Evolutionary conservation across 2,329 filamentous ascomycete genomes (phyloP).

Genomic region (Helminthosporium solani): DNA sequence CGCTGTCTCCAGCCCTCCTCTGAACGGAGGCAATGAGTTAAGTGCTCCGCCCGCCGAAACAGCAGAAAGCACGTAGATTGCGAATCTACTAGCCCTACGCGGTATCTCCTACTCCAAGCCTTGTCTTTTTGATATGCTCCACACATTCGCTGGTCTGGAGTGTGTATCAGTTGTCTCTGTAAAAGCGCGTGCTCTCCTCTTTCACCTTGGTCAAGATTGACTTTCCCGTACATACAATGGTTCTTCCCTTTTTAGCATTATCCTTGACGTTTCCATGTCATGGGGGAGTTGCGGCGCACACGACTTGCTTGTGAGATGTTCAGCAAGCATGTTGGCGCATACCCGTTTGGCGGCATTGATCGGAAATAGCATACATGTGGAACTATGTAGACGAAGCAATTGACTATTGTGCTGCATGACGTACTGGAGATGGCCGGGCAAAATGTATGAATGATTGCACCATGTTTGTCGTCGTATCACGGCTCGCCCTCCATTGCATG

Average conservation of each 20-base stretch:
- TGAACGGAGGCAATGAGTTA: conserved; percentile 25
- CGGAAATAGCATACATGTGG: not conserved
- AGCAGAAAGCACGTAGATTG: not conserved
- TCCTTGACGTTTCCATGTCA: not conserved
- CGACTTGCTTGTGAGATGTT: not conserved
- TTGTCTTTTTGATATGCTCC: too few relatives aligned
- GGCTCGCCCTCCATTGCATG: too few relatives aligned
- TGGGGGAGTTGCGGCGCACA: not conserved
- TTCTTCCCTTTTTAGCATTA: not conserved
- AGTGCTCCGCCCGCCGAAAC: conserved; percentile 8
- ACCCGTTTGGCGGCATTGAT: not conserved
- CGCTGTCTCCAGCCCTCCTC: conserved; percentile 53
- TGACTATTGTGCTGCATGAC: not conserved
- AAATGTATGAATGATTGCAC: too few relatives aligned
- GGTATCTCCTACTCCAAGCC: too few relatives aligned
- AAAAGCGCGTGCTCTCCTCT: not conserved
- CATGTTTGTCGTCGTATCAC: not conserved
- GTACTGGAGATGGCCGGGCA: too few relatives aligned
- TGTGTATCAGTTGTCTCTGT: not conserved
- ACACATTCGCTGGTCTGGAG: too few relatives aligned
- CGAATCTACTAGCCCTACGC: not conserved
- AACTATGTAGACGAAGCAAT: not conserved
- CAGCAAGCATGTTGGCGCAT: not conserved
- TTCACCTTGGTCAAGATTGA: not conserved
- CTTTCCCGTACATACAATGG: not conserved